Evolutionary conservation across 2,329 filamentous ascomycete genomes (phyloP).

Genomic region (Epichloe bromicola): DNA sequence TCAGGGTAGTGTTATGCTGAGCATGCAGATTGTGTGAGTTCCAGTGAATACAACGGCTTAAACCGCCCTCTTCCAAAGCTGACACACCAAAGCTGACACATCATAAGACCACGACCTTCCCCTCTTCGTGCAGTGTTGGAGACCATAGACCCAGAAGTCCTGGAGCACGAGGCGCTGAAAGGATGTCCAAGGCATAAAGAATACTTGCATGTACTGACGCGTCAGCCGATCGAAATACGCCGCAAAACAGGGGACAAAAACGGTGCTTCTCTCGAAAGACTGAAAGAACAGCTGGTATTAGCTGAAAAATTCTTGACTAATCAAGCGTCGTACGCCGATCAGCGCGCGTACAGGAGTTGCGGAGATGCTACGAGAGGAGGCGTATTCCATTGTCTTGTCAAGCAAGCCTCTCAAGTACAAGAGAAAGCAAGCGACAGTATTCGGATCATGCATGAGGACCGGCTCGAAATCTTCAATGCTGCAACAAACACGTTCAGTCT

Average conservation of each 20-base stretch:
- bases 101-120: background rate
- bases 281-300: constrained; percentile 13
- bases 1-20: constrained; percentile 12
- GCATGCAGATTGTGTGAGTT: constrained; percentile 12
- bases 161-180: background rate
- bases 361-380: constrained; percentile 10
- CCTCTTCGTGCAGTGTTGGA: constrained; percentile 1
- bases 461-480: constrained; percentile 27
- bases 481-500: constrained; percentile 27
- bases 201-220: constrained; percentile 12
- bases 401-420: constrained; percentile 11
- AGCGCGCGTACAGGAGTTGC: constrained; percentile 18
- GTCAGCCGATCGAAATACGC: constrained; percentile 6
- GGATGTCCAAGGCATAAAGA: background rate
- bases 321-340: constrained; percentile 14
- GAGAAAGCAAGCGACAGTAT: constrained; percentile 12
- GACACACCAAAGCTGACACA: background rate
- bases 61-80: background rate
- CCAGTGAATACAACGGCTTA: background rate
- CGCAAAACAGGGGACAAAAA: background rate
- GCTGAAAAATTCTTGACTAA: constrained; percentile 16
- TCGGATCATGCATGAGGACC: constrained; percentile 18
- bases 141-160: background rate
- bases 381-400: constrained; percentile 13
- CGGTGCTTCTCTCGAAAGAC: constrained; percentile 2